A percentile compares a stretch with the other conserved stretches of the same genome.
Evolutionary conservation across 164 flowering plant genomes (phyloP).

Genomic region (Aristolochia californica): DNA sequence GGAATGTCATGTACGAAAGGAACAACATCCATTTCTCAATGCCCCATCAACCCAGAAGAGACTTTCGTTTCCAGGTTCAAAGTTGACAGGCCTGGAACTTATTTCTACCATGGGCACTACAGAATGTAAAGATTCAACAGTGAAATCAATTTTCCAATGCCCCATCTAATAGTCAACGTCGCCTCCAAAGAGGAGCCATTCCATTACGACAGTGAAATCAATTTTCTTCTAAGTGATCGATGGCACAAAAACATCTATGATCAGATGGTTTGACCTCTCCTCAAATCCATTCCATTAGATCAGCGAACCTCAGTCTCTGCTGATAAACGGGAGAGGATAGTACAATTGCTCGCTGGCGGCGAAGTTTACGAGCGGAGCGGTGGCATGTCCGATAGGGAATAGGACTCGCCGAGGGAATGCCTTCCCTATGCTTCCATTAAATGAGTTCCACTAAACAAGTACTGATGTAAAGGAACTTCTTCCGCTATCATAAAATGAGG

Average conservation of each 20-base stretch:
- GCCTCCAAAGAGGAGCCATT: conserved; percentile 64
- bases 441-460: too few species aligned
- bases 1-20: conserved; percentile 97
- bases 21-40: conserved; percentile 77
- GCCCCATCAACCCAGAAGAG: conserved; percentile 76
- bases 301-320: conserved; percentile 76
- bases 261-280: conserved; percentile 55
- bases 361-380: conserved; percentile 23
- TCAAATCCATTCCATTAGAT: conserved; percentile 71
- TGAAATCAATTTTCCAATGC: too few species aligned
- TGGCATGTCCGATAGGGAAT: conserved; percentile 26
- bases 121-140: conserved; percentile 96
- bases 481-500: too few species aligned
- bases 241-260: conserved; percentile 51
- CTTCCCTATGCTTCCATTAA: conserved; percentile 44
- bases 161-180: conserved; percentile 63
- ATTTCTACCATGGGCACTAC: conserved; percentile 85
- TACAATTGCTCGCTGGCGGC: conserved; percentile 73
- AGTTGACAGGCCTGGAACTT: conserved; percentile 83
- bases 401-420: conserved; percentile 56
- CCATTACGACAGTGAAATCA: conserved; percentile 65
- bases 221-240: conserved; percentile 71
- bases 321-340: conserved; percentile 82
- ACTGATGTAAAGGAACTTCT: too few species aligned
- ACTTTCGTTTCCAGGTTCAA: conserved; percentile 63